phyloP scores from a whole-genome alignment of 2,329 filamentous ascomycete genomes.

The Penicillium paneum region DNA sequence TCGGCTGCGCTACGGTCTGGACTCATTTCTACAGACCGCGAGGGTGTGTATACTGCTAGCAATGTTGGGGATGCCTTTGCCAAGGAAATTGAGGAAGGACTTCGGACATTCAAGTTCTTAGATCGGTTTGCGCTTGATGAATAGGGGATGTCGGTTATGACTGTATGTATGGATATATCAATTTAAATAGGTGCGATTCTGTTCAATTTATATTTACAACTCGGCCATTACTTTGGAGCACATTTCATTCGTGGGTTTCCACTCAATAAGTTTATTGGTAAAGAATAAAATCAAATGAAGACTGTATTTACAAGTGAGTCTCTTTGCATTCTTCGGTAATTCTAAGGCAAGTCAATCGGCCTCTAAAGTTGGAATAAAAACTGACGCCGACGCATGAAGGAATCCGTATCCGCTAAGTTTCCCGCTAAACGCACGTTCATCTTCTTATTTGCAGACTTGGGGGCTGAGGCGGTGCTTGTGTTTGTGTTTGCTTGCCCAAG shows the following conservation, averaged over 20 bases:
- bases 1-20: constrained; percentile 41
- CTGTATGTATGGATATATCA: constrained; percentile 1
- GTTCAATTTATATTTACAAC: background rate
- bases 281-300: background rate
- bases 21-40: constrained; percentile 41
- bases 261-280: background rate
- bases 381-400: constrained; percentile 11
- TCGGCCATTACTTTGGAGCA: background rate
- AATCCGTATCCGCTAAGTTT: constrained; percentile 1
- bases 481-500: constrained; percentile 24
- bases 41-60: constrained; percentile 37
- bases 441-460: constrained; percentile 7
- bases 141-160: background rate
- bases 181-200: background rate
- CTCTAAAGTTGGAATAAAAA: constrained; percentile 1
- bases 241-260: background rate
- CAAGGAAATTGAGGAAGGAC: constrained; percentile 53
- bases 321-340: too few relatives aligned
- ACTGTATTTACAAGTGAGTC: background rate
- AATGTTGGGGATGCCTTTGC: constrained; percentile 42
- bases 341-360: background rate
- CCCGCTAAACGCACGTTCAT: constrained; percentile 15
- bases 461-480: background rate
- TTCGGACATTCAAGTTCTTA: constrained; percentile 64
- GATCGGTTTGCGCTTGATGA: constrained; percentile 55